These are phyloP conservation scores for Rhynchosporium secalis DNA, from an alignment of 2,329 filamentous ascomycete genomes.

Conservation along the genomic window DNA sequence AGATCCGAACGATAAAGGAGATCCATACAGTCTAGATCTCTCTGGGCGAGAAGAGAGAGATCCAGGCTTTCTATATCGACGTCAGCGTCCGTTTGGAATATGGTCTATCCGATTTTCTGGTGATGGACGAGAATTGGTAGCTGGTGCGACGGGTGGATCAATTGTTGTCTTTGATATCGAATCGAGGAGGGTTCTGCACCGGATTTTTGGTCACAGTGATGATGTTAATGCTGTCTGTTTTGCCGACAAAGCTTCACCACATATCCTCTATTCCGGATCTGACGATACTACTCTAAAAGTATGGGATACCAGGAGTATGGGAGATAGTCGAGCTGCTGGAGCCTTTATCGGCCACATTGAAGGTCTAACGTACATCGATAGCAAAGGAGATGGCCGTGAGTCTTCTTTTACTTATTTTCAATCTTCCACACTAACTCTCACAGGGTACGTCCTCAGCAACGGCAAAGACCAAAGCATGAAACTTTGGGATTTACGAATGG, in stretches of 20 bases:
- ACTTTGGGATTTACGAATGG: conserved; percentile 91
- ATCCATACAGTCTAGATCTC: conserved; percentile 79
- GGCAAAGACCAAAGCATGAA: conserved; percentile 97
- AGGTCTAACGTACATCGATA: conserved; percentile 68
- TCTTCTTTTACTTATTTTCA: neutral
- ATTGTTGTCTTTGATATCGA: conserved; percentile 95
- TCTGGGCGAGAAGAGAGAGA: conserved; percentile 42
- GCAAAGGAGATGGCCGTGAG: conserved; percentile 64
- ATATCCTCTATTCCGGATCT: conserved; percentile 93
- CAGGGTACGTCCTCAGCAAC: conserved; percentile 81
- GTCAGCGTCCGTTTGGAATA: conserved; percentile 60
- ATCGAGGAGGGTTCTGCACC: conserved; percentile 68
- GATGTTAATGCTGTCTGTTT: conserved; percentile 98
- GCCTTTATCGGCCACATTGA: conserved; percentile 68
- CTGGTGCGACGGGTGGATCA: conserved; percentile 75
- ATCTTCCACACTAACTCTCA: conserved; percentile 8
- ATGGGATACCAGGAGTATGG: conserved; percentile 93
- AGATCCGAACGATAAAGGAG: conserved; percentile 76
- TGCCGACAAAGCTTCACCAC: conserved; percentile 82
- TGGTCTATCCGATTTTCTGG: conserved; percentile 93
- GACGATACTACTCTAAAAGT: conserved; percentile 94
- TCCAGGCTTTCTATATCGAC: neutral
- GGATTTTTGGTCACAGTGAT: conserved; percentile 66
- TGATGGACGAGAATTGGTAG: conserved; percentile 86
- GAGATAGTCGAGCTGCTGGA: conserved; percentile 70